Evolutionary conservation across 345 rosid species (phyloP).

Genomic region (Syzygium grande): DNA sequence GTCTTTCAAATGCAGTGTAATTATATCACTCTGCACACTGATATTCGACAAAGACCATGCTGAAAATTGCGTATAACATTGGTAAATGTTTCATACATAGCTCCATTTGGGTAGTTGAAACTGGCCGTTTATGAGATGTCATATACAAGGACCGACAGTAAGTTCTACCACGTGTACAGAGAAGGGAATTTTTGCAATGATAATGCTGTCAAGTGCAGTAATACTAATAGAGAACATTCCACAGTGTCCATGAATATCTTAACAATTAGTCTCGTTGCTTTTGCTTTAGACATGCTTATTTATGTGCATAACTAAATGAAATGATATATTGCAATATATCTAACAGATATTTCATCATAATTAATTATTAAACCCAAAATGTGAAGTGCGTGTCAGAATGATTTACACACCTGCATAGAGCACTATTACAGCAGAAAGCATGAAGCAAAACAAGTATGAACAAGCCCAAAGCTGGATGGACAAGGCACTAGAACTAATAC

Average conservation of each 20-base stretch:
- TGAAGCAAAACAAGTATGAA: slow-evolving; percentile 52
- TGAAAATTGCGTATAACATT: background rate
- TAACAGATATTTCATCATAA: background rate
- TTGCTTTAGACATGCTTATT: background rate
- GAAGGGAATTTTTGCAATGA: background rate
- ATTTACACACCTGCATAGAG: slow-evolving; percentile 56
- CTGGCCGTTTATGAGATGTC: background rate
- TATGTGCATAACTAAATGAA: background rate
- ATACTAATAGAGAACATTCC: background rate
- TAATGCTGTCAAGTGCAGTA: background rate
- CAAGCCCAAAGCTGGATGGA: slow-evolving; percentile 92
- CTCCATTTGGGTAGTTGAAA: background rate
- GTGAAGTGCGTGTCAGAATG: background rate
- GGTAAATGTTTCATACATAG: background rate
- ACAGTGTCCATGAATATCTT: background rate
- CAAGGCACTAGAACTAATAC: slow-evolving; percentile 29
- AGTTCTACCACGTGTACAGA: background rate
- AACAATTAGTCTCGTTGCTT: background rate
- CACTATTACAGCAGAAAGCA: slow-evolving; percentile 65
- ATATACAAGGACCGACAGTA: background rate
- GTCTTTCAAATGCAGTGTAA: background rate
- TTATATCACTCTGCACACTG: background rate
- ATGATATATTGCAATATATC: background rate
- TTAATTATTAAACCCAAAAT: background rate
- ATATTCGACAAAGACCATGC: background rate